phyloP scores from a whole-genome alignment of 2,329 filamentous ascomycete genomes.

The Trichoderma aggressivum region DNA sequence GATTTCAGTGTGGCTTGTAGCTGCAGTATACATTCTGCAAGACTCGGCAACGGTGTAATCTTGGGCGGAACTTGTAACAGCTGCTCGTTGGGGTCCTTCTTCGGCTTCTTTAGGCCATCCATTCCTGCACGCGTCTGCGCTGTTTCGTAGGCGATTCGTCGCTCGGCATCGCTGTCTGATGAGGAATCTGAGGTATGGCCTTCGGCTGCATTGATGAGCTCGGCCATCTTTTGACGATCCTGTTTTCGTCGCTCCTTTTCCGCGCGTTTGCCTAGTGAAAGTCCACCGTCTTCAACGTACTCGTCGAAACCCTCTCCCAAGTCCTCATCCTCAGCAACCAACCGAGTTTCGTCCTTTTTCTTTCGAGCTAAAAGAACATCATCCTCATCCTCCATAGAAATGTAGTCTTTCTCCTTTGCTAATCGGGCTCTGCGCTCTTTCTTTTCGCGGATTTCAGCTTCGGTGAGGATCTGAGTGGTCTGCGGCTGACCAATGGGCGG shows the following conservation, averaged over 20 bases:
- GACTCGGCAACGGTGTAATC: conserved; percentile 72
- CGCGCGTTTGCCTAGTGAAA: conserved; percentile 74
- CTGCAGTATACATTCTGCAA: conserved; percentile 63
- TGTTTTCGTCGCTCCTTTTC: conserved; percentile 66
- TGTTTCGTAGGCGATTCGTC: conserved; percentile 79
- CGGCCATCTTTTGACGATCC: conserved; percentile 74
- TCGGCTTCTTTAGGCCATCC: conserved; percentile 57
- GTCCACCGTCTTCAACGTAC: conserved; percentile 78
- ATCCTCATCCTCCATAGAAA: conserved; percentile 61
- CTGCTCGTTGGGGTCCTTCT: conserved; percentile 34
- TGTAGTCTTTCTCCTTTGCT: conserved; percentile 65
- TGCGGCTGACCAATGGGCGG: conserved; percentile 30
- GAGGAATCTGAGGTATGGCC: conserved; percentile 59
- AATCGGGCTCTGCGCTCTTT: conserved; percentile 83
- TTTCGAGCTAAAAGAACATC: conserved; percentile 39
- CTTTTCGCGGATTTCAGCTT: conserved; percentile 83
- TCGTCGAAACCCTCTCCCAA: conserved; percentile 91
- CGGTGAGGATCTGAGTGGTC: conserved; percentile 64
- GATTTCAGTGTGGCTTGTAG: conserved; percentile 59
- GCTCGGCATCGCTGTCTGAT: conserved; percentile 67
- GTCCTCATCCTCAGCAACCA: conserved; percentile 85
- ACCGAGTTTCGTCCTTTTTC: conserved; percentile 67
- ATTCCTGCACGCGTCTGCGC: conserved; percentile 85
- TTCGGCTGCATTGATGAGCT: conserved; percentile 78
- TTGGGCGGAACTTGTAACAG: conserved; percentile 62